Base-by-base conservation (phyloP, 164 flowering plant genomes). In the Paratinospora sagittata region DNA sequence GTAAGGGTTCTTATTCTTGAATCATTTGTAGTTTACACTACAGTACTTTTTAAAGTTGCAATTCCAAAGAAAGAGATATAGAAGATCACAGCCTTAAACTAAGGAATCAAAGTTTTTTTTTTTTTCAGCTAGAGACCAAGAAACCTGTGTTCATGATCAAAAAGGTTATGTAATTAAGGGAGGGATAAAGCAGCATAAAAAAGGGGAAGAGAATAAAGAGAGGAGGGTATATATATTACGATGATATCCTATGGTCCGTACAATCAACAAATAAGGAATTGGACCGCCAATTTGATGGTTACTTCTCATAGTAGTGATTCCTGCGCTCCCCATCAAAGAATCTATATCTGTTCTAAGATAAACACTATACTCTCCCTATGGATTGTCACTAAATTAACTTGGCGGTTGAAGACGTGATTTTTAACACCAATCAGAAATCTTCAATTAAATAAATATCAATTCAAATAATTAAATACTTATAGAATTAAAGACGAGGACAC, bases 1-100 rank as follows among this genome's bases (percentile, higher is more conserved):
- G 45, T 34, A 17, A 43, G 55, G 74, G 74, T 66, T 75, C 74
- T 75, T 75, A 71, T 75, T 71, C 78, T 67, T 61, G 67, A 66
- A 45, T 71, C 74, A 71, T 68, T 73, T 58, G 58, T 8, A 34
- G 65, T 6, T 33, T 52, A 12, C 12, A 10, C 24, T n/a, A n/a
- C n/a, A n/a, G n/a, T n/a, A n/a, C n/a, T n/a, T 9, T 1, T 27
- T 14, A 37, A 65, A 72, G 55, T 34, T 23, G 47, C 27, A 64
- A 21, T 64, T 67, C 66, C 60, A 58, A 47, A 30, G 12, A 65
- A 19, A 2, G 27, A 27, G 37, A 27, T 27, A 27, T 10, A 27
- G 19, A 27, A 26, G 19, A 9, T 10, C 17, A 63, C 5, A 14
- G 37, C 41, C 66, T 63, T 39, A 27, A 5, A 23, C 27, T 60